These are phyloP conservation scores for Candida yuanshanica DNA, from an alignment of 805 yeast species.

Conservation along the genomic window DNA sequence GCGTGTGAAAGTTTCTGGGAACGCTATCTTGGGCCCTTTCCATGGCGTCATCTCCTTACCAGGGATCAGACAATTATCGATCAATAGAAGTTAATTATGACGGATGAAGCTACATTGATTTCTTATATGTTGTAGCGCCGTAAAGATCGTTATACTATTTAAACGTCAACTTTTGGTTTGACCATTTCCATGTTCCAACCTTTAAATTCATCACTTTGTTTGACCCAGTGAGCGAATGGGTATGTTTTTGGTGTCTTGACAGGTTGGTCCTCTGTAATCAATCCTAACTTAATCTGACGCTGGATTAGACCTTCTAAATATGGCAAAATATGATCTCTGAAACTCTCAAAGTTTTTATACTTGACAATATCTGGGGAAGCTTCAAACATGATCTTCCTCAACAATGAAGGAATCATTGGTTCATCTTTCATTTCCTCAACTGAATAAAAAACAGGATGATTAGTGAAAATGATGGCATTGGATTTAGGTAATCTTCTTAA, in stretches of 20 bases:
- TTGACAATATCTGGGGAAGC: slow-evolving; percentile 61
- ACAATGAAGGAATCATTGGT: slow-evolving; percentile 63
- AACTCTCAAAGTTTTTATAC: slow-evolving; percentile 54
- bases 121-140: not conserved
- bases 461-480: slow-evolving; percentile 63
- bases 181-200: slow-evolving; percentile 36
- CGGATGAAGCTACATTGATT: not conserved
- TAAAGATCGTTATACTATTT: not conserved
- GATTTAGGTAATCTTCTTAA: slow-evolving; percentile 61
- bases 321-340: slow-evolving; percentile 53
- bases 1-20: slow-evolving; percentile 12
- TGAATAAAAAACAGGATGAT: slow-evolving; percentile 73
- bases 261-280: slow-evolving; percentile 51
- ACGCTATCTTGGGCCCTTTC: slow-evolving; percentile 16
- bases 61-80: slow-evolving; percentile 25
- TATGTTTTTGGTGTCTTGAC: slow-evolving; percentile 52
- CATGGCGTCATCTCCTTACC: slow-evolving; percentile 32
- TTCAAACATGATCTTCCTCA: slow-evolving; percentile 56
- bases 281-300: slow-evolving; percentile 51
- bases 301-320: slow-evolving; percentile 53
- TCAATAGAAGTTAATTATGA: not conserved
- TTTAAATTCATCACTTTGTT: slow-evolving; percentile 29
- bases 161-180: slow-evolving; percentile 21
- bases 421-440: slow-evolving; percentile 80
- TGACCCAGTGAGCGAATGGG: slow-evolving; percentile 56